Percentiles rank a stretch among this genome's conserved stretches.
These are phyloP conservation scores for Castanea crenata DNA, from an alignment of 306 rosid genomes.

Conservation along the genomic window DNA sequence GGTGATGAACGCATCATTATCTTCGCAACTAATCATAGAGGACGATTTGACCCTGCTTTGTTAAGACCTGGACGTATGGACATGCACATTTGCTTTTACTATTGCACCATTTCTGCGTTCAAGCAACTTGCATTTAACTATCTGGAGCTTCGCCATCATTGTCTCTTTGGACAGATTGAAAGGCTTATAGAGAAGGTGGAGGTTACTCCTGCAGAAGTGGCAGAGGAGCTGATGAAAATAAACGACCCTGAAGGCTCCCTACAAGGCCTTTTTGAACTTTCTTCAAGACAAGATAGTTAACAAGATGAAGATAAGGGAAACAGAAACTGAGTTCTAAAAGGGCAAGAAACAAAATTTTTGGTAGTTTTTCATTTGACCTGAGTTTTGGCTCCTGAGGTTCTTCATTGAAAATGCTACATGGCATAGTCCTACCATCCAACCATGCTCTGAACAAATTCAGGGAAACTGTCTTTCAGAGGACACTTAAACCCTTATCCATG, in stretches of 20 bases:
- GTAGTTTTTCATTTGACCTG: no score
- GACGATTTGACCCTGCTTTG: constrained; percentile 29
- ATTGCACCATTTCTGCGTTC: constrained; percentile 23
- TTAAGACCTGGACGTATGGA: constrained; percentile 40
- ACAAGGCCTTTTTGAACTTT: constrained; percentile 17
- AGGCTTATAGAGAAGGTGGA: constrained; percentile 20
- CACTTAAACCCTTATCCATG: no score
- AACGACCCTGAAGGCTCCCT: constrained; percentile 13
- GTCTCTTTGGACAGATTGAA: constrained; percentile 18
- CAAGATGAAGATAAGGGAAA: no score
- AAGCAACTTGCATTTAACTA: constrained; percentile 25
- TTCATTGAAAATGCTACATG: no score
- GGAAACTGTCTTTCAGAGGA: no score
- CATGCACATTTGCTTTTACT: constrained; percentile 34
- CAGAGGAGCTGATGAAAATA: constrained; percentile 32
- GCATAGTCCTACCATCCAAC: no score
- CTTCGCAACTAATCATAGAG: constrained; percentile 23
- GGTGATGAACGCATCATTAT: constrained; percentile 29
- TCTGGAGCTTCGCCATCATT: constrained; percentile 1
- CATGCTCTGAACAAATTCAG: no score
- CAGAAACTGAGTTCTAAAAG: no score
- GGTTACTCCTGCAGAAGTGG: constrained; percentile 33
- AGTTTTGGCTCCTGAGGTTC: no score
- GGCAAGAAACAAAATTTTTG: no score
- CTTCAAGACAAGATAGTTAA: constrained; percentile 1